phyloP scores from a whole-genome alignment of 139 green algal genomes.

The Micromonas commoda region DNA sequence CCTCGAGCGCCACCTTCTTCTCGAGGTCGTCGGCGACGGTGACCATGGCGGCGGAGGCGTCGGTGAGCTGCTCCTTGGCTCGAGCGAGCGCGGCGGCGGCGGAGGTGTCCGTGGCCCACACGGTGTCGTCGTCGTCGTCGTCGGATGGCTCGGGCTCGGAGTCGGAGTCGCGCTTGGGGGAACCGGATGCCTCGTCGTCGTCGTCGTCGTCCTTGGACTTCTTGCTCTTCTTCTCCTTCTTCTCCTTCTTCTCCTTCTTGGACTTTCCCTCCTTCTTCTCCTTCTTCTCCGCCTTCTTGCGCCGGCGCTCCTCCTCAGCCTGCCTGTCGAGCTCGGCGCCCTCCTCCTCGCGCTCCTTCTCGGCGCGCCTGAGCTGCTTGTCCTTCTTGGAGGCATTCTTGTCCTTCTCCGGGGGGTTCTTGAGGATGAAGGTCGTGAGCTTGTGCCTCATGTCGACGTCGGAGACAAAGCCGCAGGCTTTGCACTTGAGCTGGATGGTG shows the following conservation, averaged over 20 bases:
- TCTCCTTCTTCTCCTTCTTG: constrained; percentile 52
- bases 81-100: constrained; percentile 58
- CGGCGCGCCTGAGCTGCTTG: constrained; percentile 34
- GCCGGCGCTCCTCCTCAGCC: constrained; percentile 35
- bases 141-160: constrained; percentile 15
- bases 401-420: constrained; percentile 92
- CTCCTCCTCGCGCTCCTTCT: constrained; percentile 43
- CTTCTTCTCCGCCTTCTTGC: constrained; percentile 22
- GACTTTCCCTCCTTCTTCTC: constrained; percentile 40
- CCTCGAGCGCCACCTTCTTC: constrained; percentile 49
- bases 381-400: constrained; percentile 66
- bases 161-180: constrained; percentile 27
- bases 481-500: constrained; percentile 91
- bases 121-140: constrained; percentile 62
- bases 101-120: constrained; percentile 91
- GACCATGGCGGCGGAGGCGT: constrained; percentile 75
- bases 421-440: constrained; percentile 97
- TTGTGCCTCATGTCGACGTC: constrained; percentile 91
- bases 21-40: background rate
- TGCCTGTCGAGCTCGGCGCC: constrained; percentile 40
- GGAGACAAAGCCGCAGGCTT: constrained; percentile 73
- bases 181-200: background rate
- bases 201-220: constrained; percentile 41
- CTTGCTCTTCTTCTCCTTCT: constrained; percentile 55
- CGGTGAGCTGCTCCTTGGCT: constrained; percentile 81